Base-by-base conservation (phyloP, 1,284 basidiomycete species). In the Ganoderma resinaceum region DNA sequence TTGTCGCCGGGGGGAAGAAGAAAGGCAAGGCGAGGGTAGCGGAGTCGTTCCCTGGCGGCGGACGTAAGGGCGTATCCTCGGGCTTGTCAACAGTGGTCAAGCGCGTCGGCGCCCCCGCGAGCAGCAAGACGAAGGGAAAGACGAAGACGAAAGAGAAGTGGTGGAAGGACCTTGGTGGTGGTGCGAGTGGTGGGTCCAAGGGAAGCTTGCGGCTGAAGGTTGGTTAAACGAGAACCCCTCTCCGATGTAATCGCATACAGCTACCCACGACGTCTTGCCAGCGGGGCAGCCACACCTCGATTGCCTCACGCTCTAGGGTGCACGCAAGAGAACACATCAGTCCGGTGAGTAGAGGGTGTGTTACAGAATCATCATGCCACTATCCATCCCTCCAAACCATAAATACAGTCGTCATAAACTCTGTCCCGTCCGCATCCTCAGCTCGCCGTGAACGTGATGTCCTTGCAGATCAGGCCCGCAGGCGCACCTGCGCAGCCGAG, bases 41-140 rank as follows among this genome's bases (percentile, higher is more conserved):
- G 20, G 29, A 65, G 12, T 33, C 61, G 26, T 86, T 82, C 71
- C 86, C 87, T 20, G 87, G 86, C 3, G 87, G 88, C 20, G 89
- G 89, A 1, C 80, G 85, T 66, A 91, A 89, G 73, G 90, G 91
- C 11, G 82, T 94, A 26, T 92, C 90, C 70, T 91, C 89, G 0
- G 93, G 93, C 1, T 76, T 94, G 64, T 89, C 89, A n/a, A 89
- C 88, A 0, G 79, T 93, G 57, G 81, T 89, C 11, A 83, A 78
- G 55, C 81, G 72, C 55, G 70, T 60, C 3, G 75, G 70, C 2
- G 26, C 2, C 31, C 23, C 38, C 2, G 60, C 43, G 18, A 40
- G 52, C 1, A 33, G 31, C 46, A 53, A 42, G 49, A 7, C 61
- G 20, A 62, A 62, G 57, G 66, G 23, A 26, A 67, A 65, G 43